phyloP scores from a whole-genome alignment of 2,329 filamentous ascomycete genomes.

The Ambrosiella beaveri region DNA sequence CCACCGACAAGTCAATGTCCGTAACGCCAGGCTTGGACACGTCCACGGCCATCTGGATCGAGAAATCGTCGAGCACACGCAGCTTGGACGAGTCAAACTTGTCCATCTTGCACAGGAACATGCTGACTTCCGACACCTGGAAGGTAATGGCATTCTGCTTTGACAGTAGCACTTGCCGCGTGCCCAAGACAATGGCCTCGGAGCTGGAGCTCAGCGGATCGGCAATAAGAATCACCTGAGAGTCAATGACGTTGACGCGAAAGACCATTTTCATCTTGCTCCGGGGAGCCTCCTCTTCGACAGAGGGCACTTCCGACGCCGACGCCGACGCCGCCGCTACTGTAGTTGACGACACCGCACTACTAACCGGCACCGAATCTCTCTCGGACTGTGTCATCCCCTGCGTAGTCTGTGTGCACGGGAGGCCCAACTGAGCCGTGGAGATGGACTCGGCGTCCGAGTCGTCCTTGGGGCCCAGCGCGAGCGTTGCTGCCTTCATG shows the following conservation, averaged over 20 bases:
- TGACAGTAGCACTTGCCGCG: conserved; percentile 81
- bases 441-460: conserved; percentile 40
- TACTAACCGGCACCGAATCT: too few species aligned
- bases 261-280: conserved; percentile 58
- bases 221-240: conserved; percentile 88
- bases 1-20: conserved; percentile 72
- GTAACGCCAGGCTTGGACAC: conserved; percentile 43
- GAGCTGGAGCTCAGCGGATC: conserved; percentile 81
- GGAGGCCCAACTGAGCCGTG: background rate
- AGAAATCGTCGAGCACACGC: conserved; percentile 92
- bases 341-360: background rate
- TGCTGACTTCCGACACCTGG: conserved; percentile 84
- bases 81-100: conserved; percentile 80
- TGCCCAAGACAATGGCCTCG: conserved; percentile 87
- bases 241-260: conserved; percentile 85
- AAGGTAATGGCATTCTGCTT: conserved; percentile 88
- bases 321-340: background rate
- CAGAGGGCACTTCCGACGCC: background rate
- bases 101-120: conserved; percentile 99
- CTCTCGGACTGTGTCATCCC: too few species aligned
- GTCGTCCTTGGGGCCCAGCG: conserved; percentile 27
- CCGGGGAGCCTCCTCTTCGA: conserved; percentile 15
- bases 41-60: conserved; percentile 76
- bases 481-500: conserved; percentile 28
- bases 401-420: too few species aligned